phyloP scores from a whole-genome alignment of 1,284 basidiomycete genomes.

The Leccinum angustisporum region DNA sequence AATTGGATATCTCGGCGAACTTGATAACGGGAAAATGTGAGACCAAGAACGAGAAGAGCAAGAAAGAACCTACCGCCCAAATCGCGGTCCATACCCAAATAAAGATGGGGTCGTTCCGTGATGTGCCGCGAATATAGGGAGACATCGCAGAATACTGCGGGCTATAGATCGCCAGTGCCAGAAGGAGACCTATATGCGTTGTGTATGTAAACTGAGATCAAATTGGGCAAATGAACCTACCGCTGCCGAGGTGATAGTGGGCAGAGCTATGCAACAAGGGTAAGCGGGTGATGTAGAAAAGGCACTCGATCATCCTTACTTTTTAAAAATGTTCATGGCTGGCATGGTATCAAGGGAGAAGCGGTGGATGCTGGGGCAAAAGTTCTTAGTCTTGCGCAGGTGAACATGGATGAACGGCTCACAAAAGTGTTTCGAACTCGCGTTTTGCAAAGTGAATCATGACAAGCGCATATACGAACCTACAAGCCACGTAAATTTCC shows the following conservation, averaged over 20 bases:
- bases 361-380: conserved; percentile 71
- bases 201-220: background rate
- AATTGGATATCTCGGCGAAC: conserved; percentile 88
- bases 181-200: conserved; percentile 51
- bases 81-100: conserved; percentile 66
- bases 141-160: conserved; percentile 64
- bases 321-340: conserved; percentile 83
- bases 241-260: conserved; percentile 87
- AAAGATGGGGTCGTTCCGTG: conserved; percentile 68
- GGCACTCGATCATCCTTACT: conserved; percentile 50
- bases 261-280: conserved; percentile 56
- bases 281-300: background rate
- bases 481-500: conserved; percentile 35
- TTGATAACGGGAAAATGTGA: conserved; percentile 33
- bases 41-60: background rate
- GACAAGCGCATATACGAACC: conserved; percentile 77
- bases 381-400: background rate
- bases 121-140: conserved; percentile 63
- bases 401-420: conserved; percentile 25
- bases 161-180: conserved; percentile 81
- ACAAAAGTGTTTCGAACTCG: conserved; percentile 93
- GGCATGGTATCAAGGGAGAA: conserved; percentile 98
- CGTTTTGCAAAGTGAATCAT: conserved; percentile 91
- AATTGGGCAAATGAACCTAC: conserved; percentile 35
- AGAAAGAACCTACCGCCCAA: conserved; percentile 65